phyloP scores from a whole-genome alignment of 192 early-diverging fungal genomes.

The Backusella mclennaniae region DNA sequence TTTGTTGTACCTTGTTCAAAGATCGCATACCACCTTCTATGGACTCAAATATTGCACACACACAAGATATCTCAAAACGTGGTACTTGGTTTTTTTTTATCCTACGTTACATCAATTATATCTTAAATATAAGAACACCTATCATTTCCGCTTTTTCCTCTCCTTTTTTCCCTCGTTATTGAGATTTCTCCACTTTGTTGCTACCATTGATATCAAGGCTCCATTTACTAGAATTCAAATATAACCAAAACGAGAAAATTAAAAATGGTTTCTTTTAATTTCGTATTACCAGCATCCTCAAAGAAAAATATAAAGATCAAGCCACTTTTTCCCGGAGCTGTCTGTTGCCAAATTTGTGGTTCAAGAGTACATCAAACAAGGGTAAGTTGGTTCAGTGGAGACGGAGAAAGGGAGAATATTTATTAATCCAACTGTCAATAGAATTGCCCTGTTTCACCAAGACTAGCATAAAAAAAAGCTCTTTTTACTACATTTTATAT shows the following conservation, averaged over 20 bases:
- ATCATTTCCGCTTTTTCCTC: not conserved
- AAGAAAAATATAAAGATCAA: not conserved
- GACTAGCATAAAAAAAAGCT: not conserved
- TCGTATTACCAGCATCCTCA: not conserved
- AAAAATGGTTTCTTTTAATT: not conserved
- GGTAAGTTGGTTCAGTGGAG: conserved; percentile 8
- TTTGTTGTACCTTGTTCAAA: not conserved
- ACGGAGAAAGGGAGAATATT: not conserved
- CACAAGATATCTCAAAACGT: not conserved
- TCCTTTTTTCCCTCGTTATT: not conserved
- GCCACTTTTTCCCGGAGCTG: not conserved
- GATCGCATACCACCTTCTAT: not conserved
- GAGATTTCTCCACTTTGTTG: not conserved
- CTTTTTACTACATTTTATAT: not conserved
- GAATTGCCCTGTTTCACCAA: conserved; percentile 31
- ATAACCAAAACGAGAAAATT: not conserved
- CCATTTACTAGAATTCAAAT: not conserved
- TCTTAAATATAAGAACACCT: not conserved
- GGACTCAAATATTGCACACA: not conserved
- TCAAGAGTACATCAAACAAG: conserved; percentile 33
- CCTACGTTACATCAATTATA: not conserved
- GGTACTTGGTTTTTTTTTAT: not conserved
- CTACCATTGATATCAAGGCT: not conserved
- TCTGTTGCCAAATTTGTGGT: conserved; percentile 25
- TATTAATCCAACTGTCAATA: not conserved